phyloP scores from a whole-genome alignment of 352 stramenopile species.

The Phytophthora meadii region DNA sequence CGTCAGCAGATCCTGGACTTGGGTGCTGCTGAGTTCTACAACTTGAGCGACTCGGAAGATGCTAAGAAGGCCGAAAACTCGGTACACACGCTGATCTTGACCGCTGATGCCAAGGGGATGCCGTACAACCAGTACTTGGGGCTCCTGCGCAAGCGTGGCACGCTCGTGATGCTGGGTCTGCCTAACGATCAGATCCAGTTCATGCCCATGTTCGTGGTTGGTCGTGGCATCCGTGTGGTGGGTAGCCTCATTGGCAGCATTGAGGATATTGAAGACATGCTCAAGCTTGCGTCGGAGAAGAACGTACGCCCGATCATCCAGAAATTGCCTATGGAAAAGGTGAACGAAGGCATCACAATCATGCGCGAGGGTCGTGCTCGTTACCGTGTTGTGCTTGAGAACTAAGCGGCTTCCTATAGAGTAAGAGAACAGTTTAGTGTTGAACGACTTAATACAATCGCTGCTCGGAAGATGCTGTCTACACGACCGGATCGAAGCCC shows the following conservation, averaged over 20 bases:
- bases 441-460: slow-evolving; percentile 5
- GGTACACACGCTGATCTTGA: slow-evolving; percentile 81
- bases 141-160: slow-evolving; percentile 66
- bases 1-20: slow-evolving; percentile 83
- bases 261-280: slow-evolving; percentile 85
- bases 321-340: slow-evolving; percentile 54
- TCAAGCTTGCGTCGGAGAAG: slow-evolving; percentile 79
- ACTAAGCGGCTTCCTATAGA: slow-evolving; percentile 17
- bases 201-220: slow-evolving; percentile 61
- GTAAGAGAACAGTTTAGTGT: slow-evolving; percentile 2
- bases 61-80: slow-evolving; percentile 38
- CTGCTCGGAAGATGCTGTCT: no score
- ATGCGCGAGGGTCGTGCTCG: slow-evolving; percentile 48
- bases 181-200: slow-evolving; percentile 72
- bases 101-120: slow-evolving; percentile 63
- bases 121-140: slow-evolving; percentile 60
- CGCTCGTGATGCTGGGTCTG: slow-evolving; percentile 71
- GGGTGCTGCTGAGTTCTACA: slow-evolving; percentile 67
- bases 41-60: slow-evolving; percentile 51
- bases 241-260: slow-evolving; percentile 87
- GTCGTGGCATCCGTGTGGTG: slow-evolving; percentile 52
- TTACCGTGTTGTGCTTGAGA: slow-evolving; percentile 57
- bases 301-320: slow-evolving; percentile 63
- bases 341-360: slow-evolving; percentile 50
- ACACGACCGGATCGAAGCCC: no score